Percentiles rank a stretch among this genome's conserved stretches.
Evolutionary conservation across 352 stramenopile species (phyloP).

Genomic region (Phytophthora capsici): DNA sequence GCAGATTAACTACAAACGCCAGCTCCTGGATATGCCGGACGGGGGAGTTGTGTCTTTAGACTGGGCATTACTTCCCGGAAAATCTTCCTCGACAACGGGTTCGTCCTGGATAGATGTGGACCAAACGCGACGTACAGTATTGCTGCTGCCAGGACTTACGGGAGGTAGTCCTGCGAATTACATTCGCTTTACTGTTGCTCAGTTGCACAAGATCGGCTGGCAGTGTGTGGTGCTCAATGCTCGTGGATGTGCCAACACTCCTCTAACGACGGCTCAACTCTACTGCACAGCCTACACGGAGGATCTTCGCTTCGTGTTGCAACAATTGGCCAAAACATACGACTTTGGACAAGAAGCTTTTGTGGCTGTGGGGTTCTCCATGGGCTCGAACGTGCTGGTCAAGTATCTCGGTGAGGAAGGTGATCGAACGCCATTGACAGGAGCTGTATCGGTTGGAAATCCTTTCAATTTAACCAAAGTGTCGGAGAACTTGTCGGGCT

Average conservation of each 20-base stretch:
- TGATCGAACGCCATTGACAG: constrained; percentile 43
- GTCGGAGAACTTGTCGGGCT: constrained; percentile 46
- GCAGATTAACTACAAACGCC: constrained; percentile 53
- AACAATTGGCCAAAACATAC: constrained; percentile 43
- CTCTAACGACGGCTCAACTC: constrained; percentile 54
- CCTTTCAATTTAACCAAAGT: constrained; percentile 67
- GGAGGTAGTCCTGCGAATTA: constrained; percentile 71
- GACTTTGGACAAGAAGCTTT: constrained; percentile 48
- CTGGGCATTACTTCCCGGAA: constrained; percentile 47
- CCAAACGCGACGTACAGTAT: constrained; percentile 38
- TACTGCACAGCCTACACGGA: constrained; percentile 74
- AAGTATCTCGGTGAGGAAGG: constrained; percentile 77
- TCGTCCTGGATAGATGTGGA: constrained; percentile 40
- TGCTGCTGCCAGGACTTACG: constrained; percentile 65
- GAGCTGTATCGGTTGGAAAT: constrained; percentile 71
- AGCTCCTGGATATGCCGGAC: constrained; percentile 66
- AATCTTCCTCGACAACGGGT: constrained; percentile 16
- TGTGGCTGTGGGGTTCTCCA: constrained; percentile 69
- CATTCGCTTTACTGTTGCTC: constrained; percentile 59
- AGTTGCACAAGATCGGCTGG: constrained; percentile 49
- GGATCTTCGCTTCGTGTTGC: constrained; percentile 57
- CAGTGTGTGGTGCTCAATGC: constrained; percentile 76
- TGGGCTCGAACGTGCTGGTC: constrained; percentile 77
- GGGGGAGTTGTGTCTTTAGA: constrained; percentile 72
- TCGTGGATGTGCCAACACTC: constrained; percentile 64